A percentile compares a stretch with the other conserved stretches of the same genome.
Evolutionary conservation across 1,284 basidiomycete genomes (phyloP).

Genomic region (Microbotryum violaceum): DNA sequence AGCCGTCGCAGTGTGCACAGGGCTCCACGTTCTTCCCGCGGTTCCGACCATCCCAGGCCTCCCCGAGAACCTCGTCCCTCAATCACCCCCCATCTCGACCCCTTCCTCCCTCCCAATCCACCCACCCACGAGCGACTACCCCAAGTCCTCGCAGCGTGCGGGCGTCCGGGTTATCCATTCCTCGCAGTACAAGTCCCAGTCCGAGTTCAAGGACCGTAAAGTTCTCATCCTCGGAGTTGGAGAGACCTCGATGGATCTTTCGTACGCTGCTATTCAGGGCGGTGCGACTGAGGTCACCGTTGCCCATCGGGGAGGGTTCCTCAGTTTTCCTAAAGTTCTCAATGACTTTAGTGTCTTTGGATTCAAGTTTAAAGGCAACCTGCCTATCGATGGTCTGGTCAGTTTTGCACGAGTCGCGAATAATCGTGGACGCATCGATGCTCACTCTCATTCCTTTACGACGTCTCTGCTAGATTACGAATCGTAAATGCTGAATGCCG

Average conservation of each 20-base stretch:
- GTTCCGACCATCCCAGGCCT: slow-evolving; percentile 48
- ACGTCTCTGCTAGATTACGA: slow-evolving; percentile 3
- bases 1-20: slow-evolving; percentile 49
- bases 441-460: neutral
- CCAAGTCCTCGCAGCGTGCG: slow-evolving; percentile 11
- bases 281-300: slow-evolving; percentile 51
- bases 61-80: slow-evolving; percentile 12
- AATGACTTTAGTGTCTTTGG: slow-evolving; percentile 58
- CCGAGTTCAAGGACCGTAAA: slow-evolving; percentile 47
- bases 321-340: slow-evolving; percentile 57
- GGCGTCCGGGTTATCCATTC: slow-evolving; percentile 49
- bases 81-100: slow-evolving; percentile 3
- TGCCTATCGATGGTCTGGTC: slow-evolving; percentile 57
- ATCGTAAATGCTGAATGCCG: neutral
- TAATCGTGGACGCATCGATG: neutral
- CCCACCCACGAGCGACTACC: neutral
- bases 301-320: slow-evolving; percentile 49
- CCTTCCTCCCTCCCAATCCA: neutral
- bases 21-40: slow-evolving; percentile 46
- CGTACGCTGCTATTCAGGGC: slow-evolving; percentile 45
- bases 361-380: slow-evolving; percentile 45
- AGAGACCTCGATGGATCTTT: slow-evolving; percentile 62
- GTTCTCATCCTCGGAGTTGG: slow-evolving; percentile 58
- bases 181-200: slow-evolving; percentile 48
- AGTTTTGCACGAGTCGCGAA: slow-evolving; percentile 41